Base-by-base conservation (phyloP, 2,329 filamentous ascomycete species). In the Microthyrium microscopicum region DNA sequence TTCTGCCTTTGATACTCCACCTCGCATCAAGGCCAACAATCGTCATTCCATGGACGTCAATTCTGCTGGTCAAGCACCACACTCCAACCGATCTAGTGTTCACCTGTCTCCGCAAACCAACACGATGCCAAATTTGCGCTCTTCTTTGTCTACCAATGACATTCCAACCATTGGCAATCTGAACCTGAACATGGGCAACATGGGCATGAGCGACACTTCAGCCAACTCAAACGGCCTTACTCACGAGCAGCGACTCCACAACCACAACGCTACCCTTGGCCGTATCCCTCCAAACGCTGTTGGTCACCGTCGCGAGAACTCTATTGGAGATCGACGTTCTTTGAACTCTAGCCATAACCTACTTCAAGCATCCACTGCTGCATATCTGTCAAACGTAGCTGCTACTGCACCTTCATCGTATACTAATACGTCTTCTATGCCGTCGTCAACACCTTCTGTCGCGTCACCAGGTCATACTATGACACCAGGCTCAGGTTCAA, bases 71-170 rank as follows among this genome's bases (percentile, higher is more conserved):
- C 29, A 29, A 31, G 36, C 16, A 36, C 18, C 24, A 27, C 57
- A 61, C 31, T 50, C 52, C 31, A 60, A 62, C 51, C 59, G 59
- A 33, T 54, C 60, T 9, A 55, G 54, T 37, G 54, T 56, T 31
- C 47, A 57, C 63, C 69, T 42, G 63, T 75, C 57, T 73, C 77
- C 41, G 70, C 70, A 50, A 43, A 66, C 47, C 58, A 62, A 46
- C 49, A 49, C 47, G 39, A 70, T 70, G 34, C 78, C 77, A 20
- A 83, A 81, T 60, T 56, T 93, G 37, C 80, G 85, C 55, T 76
- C 79, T 28, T 94, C 87, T 0, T 94, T 81, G 59, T 94, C 89
- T 7, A 74, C 82, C 34, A 89, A 79, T 53, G 85, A 95, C 48
- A 66, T 94, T 15, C 80, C 84, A 4, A 91, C 84, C 5, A 63